Evolutionary conservation across 139 green algal genomes (phyloP), one percentile per base, ranked within the genome.

Genomic region (Micractinium conductrix): DNA sequence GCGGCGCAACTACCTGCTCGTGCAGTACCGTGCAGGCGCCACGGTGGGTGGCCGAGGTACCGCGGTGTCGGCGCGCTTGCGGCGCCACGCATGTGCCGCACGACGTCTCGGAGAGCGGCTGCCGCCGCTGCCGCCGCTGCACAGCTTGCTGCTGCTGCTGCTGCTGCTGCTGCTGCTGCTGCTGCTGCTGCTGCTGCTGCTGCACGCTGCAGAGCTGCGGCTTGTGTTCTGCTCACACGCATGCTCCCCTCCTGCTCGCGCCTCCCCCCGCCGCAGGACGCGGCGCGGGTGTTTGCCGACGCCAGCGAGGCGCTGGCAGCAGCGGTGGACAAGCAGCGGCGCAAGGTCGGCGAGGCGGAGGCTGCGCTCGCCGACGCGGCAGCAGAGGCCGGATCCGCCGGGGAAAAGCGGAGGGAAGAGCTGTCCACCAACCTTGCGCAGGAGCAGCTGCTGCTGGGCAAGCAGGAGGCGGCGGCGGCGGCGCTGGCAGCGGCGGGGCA

Each of bases 1-100:
- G 14, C 89, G 97, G 8, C 86, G 94, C 4, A 98, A 98, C 79
- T 87, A 98, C 85, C 88, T 99, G 79, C 88, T 99, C 71, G 53
- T 88, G 5, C 63, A 91, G 30, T 99, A 98, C 81, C 7, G 24
- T n/a, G n/a, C n/a, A n/a, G n/a, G n/a, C n/a, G n/a, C n/a, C n/a
- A n/a, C n/a, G n/a, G 3, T 42, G 24, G 0, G 43, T 30, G 30
- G 43, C 78, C 9, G 22, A 45, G 62, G 76, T 82, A 28, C 7
- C 58, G 0, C 3, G 45, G 35, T 37, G 45, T 10, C 71, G 40
- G 26, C 4, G 14, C 70, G 43, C 4, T 14, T 35, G 37, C 28
- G 70, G 40, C 43, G 70, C 30, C 43, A 5, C 58, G n/a, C 30
- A 9, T n/a, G 28, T 67, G 5, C 19, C 58, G 28, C 19, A 9